phyloP scores from a whole-genome alignment of 305 asterid genomes.

The Petunia hybrid region DNA sequence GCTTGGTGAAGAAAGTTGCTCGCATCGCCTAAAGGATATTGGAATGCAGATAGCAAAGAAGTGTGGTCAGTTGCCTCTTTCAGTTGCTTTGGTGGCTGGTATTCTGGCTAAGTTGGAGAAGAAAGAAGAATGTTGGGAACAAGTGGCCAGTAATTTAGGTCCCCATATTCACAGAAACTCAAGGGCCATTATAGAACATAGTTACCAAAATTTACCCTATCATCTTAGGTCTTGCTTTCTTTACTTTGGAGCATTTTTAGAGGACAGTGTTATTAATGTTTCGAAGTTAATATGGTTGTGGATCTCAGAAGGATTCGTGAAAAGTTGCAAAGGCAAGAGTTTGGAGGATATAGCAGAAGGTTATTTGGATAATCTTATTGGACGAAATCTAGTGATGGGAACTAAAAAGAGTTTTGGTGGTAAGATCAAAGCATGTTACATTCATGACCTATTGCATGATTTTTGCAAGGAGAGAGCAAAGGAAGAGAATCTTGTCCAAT shows the following conservation, averaged over 20 bases:
- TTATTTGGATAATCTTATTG: constrained; percentile 10
- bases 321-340: constrained; percentile 43
- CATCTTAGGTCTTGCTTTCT: constrained; percentile 27
- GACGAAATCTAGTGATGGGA: constrained; percentile 22
- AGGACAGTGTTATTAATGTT: not conserved
- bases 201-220: constrained; percentile 28
- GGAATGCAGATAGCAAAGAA: constrained; percentile 26
- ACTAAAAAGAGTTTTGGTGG: not conserved
- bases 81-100: constrained; percentile 33
- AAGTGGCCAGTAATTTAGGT: constrained; percentile 37
- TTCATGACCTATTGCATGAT: constrained; percentile 28
- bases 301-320: constrained; percentile 69
- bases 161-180: not conserved
- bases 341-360: constrained; percentile 29
- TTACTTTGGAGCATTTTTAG: constrained; percentile 17
- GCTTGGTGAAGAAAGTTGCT: not conserved
- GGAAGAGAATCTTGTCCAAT: not conserved
- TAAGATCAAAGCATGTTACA: constrained; percentile 7
- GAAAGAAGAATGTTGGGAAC: constrained; percentile 30
- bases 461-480: constrained; percentile 11
- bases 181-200: constrained; percentile 28
- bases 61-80: not conserved
- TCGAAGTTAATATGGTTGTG: constrained; percentile 38
- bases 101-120: constrained; percentile 6
- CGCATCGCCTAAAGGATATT: not conserved